Evolutionary conservation across 1,139 yeast genomes (phyloP), one percentile per base, ranked within the genome.

Genomic region (Taiozyma sp.): DNA sequence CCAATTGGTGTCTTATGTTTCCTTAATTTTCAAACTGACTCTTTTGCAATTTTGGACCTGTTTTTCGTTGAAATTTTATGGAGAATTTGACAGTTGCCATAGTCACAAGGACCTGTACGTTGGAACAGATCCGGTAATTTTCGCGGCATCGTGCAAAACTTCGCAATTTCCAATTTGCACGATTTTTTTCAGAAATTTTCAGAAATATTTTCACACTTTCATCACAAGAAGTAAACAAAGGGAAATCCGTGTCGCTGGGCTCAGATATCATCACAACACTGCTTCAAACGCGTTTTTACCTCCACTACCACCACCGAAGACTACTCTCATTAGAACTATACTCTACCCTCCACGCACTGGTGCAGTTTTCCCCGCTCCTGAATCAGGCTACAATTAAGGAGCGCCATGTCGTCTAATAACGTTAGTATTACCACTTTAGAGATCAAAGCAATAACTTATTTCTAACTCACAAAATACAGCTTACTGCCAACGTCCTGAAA

Each of bases 401-500:
- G 21, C 11, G 34, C 32, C 29, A 47, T 47, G 50, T 47, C 50
- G 5, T 44, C 50, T 14, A 47, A 35, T 28, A 47, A 34, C 30
- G 50, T 47, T 32, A 41, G 50, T 47, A 13, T 16, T 4, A 35
- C 16, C 21, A 35, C 9, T 35, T 5, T 19, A 37, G 13, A 37
- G 24, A 21, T 32, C 35, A 32, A 6, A 14, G n/a, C 35, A 32
- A 32, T 32, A n/a, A 32, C 19, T 13, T 14, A 13, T 14, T 32
- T 14, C 35, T 32, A 32, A 32, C 35, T 6, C 8, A 14, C 19
- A 5, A 11, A 14, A 14, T 22, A 24, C 29, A 42, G 46, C 42
- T 29, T 7, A 30, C 45, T 11, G 50, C 46, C 29, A 45, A 22
- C 14, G 40, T 53, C 28, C 22, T 59, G 11, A 56, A 57, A 44